Conservation (phyloP, 768 basidiomycete species). For the Pleurotus cornucopiae region DNA sequence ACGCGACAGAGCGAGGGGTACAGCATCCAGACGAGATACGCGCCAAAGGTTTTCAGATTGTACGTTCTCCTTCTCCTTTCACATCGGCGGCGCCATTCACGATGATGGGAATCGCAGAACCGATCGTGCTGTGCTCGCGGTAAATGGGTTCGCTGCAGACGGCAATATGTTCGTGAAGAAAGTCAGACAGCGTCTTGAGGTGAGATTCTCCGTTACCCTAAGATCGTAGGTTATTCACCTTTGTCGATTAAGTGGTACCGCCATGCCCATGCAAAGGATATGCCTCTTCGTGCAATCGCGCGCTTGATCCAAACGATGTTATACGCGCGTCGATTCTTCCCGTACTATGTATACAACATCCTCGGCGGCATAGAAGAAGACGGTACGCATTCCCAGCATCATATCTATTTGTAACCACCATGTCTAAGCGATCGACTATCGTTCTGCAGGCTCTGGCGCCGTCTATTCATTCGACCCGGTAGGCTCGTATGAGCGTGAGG, state of each 20-base stretch:
- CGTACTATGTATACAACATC: slow-evolving; percentile 97
- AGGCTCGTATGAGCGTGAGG: slow-evolving; percentile 95
- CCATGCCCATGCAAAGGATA: slow-evolving; percentile 95
- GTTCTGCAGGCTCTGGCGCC: slow-evolving; percentile 74
- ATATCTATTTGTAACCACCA: background rate
- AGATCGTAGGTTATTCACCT: background rate
- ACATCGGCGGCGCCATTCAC: slow-evolving; percentile 7
- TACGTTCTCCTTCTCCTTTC: slow-evolving; percentile 34
- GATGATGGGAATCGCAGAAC: slow-evolving; percentile 48
- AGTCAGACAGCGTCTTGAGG: slow-evolving; percentile 93
- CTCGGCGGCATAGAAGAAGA: slow-evolving; percentile 96
- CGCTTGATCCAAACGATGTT: slow-evolving; percentile 98
- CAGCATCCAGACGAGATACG: slow-evolving; percentile 95
- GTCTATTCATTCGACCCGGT: slow-evolving; percentile 99
- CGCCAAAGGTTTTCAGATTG: slow-evolving; percentile 92
- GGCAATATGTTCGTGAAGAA: slow-evolving; percentile 98
- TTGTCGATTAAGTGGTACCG: slow-evolving; percentile 78
- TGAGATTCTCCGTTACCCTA: slow-evolving; percentile 29
- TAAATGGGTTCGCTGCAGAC: slow-evolving; percentile 97
- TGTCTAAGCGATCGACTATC: no score
- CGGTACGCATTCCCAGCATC: slow-evolving; percentile 50
- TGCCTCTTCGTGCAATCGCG: slow-evolving; percentile 97
- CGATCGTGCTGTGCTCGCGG: slow-evolving; percentile 88
- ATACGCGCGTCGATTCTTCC: slow-evolving; percentile 95
- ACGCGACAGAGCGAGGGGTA: slow-evolving; percentile 97